A percentile compares a stretch with the other conserved stretches of the same genome.
Conservation (phyloP, 2,329 filamentous ascomycete species). For the Penicillium sp. region DNA sequence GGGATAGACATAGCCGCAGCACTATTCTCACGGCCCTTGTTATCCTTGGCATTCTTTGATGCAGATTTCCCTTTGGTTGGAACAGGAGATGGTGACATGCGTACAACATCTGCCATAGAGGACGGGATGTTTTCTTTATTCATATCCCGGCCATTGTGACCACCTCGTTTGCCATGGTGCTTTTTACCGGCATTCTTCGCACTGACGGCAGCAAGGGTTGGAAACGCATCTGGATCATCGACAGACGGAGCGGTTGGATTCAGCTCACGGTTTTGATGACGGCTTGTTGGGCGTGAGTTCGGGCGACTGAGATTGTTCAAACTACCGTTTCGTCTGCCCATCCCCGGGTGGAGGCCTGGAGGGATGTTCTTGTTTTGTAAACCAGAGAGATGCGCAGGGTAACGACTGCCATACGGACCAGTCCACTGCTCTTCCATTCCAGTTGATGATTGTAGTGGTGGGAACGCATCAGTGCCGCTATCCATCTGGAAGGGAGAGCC, state of each 20-base stretch:
- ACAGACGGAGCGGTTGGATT: slow-evolving; percentile 74
- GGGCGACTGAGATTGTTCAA: slow-evolving; percentile 63
- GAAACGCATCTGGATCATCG: slow-evolving; percentile 95
- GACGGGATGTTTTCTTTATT: slow-evolving; percentile 73
- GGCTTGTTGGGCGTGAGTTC: slow-evolving; percentile 82
- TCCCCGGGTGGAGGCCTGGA: slow-evolving; percentile 32
- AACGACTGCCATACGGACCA: slow-evolving; percentile 50
- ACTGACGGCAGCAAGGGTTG: slow-evolving; percentile 77
- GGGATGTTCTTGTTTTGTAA: slow-evolving; percentile 50
- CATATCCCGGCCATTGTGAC: slow-evolving; percentile 64
- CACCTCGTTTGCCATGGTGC: slow-evolving; percentile 87
- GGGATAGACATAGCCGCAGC: slow-evolving; percentile 81
- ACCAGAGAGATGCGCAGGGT: slow-evolving; percentile 48
- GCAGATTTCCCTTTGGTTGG: slow-evolving; percentile 59
- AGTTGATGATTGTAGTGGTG: slow-evolving; percentile 67
- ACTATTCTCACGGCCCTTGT: slow-evolving; percentile 74
- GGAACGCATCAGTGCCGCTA: slow-evolving; percentile 79
- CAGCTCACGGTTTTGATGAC: slow-evolving; percentile 69
- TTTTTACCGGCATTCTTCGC: slow-evolving; percentile 78
- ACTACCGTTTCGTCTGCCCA: slow-evolving; percentile 52
- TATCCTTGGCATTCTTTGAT: slow-evolving; percentile 64
- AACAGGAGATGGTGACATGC: slow-evolving; percentile 87
- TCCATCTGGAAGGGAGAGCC: slow-evolving; percentile 73
- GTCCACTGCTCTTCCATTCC: slow-evolving; percentile 64
- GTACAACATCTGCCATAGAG: slow-evolving; percentile 90